Percentiles rank a stretch among this genome's conserved stretches.
These are phyloP conservation scores for Hibiscus trionum DNA, from an alignment of 345 rosid genomes.

Conservation along the genomic window DNA sequence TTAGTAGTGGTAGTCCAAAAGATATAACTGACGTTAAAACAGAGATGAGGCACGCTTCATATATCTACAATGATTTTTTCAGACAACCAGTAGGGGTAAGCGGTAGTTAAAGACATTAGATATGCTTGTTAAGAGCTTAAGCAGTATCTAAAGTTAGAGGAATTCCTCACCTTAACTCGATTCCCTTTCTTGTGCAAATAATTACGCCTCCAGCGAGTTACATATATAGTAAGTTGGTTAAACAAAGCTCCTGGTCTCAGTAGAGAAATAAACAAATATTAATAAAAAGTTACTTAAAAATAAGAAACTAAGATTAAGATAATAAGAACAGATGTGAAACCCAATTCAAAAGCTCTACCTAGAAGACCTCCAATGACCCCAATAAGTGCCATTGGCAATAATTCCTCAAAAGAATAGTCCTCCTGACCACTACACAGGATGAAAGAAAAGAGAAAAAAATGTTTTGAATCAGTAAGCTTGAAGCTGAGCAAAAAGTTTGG, in stretches of 20 bases:
- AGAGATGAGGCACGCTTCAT: conserved; percentile 95
- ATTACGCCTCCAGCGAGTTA: conserved; percentile 84
- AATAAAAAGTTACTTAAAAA: neutral
- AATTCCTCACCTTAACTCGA: conserved; percentile 62
- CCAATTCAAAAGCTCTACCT: conserved; percentile 35
- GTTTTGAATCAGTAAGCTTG: conserved; percentile 11
- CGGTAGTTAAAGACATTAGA: conserved; percentile 10
- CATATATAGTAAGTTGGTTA: conserved; percentile 79
- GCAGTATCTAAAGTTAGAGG: neutral
- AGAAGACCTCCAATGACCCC: conserved; percentile 93
- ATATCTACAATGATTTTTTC: conserved; percentile 42
- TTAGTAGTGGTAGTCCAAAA: conserved; percentile 81
- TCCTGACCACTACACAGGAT: conserved; percentile 72
- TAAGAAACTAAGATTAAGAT: neutral
- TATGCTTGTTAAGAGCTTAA: neutral
- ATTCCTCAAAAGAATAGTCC: conserved; percentile 84
- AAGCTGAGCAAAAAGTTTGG: conserved; percentile 6
- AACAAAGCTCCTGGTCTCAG: conserved; percentile 69
- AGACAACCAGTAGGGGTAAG: neutral
- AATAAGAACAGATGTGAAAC: conserved; percentile 3
- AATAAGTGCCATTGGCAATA: conserved; percentile 93
- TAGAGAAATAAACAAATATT: conserved; percentile 10
- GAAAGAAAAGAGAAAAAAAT: conserved; percentile 1
- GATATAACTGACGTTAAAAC: conserved; percentile 78
- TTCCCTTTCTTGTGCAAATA: conserved; percentile 79